Evolutionary conservation across 768 basidiomycete genomes (phyloP).

Genomic region (Terana coerulea): DNA sequence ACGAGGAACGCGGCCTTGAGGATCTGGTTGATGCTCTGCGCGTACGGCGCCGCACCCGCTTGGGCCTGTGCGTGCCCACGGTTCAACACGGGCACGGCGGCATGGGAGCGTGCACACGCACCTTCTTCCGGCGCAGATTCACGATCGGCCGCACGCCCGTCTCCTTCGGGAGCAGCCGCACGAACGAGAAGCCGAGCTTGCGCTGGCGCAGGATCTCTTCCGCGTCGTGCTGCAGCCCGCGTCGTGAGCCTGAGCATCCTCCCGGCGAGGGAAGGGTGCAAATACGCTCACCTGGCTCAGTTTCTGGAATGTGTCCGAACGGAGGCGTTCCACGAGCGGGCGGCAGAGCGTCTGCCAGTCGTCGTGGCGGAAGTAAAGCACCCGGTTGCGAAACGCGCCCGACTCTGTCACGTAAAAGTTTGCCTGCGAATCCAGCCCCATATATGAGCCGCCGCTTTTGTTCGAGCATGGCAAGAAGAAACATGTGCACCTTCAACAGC

Average conservation of each 20-base stretch:
- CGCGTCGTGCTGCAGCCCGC: conserved; percentile 55
- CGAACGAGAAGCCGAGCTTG: conserved; percentile 77
- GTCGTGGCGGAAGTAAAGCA: conserved; percentile 91
- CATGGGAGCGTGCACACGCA: neutral
- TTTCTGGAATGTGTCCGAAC: conserved; percentile 62
- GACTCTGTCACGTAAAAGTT: conserved; percentile 95
- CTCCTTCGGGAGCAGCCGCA: conserved; percentile 90
- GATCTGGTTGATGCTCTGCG: conserved; percentile 82
- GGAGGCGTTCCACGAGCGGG: conserved; percentile 77
- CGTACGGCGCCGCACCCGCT: conserved; percentile 17
- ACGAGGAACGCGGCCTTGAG: conserved; percentile 84
- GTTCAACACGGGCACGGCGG: too few relatives aligned
- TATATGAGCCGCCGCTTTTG: too few relatives aligned
- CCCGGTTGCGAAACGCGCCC: conserved; percentile 72
- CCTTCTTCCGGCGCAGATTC: conserved; percentile 66
- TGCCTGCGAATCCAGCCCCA: conserved; percentile 45
- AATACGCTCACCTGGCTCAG: conserved; percentile 72
- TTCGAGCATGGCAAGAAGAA: too few relatives aligned
- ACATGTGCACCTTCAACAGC: conserved; percentile 68
- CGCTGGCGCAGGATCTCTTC: conserved; percentile 66
- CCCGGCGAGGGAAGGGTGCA: conserved; percentile 18
- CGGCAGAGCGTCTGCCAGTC: conserved; percentile 85
- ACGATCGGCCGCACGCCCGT: conserved; percentile 94
- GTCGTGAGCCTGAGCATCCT: neutral
- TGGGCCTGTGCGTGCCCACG: too few relatives aligned